Percentiles rank a stretch among this genome's conserved stretches.
Conservation (phyloP, 1,139 yeast genomes). For the Diutina ranongensis region DNA sequence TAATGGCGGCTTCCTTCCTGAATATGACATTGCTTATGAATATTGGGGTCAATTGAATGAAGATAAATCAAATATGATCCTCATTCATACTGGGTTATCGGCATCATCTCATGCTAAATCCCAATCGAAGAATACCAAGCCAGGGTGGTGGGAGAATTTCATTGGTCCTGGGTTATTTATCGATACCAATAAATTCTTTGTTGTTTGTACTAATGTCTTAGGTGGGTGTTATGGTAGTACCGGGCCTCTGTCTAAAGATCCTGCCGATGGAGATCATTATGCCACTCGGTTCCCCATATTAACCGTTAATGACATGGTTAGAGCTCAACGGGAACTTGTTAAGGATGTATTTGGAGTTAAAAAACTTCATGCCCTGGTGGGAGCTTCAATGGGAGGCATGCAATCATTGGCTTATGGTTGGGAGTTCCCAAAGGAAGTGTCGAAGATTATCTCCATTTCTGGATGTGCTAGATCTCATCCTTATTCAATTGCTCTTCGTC, state of each 20-base stretch:
- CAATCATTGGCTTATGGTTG: slow-evolving; percentile 82
- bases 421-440: slow-evolving; percentile 71
- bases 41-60: slow-evolving; percentile 64
- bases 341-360: slow-evolving; percentile 47
- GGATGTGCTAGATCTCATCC: slow-evolving; percentile 96
- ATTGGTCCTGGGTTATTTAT: slow-evolving; percentile 75
- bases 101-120: slow-evolving; percentile 95
- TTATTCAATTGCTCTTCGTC: slow-evolving; percentile 85
- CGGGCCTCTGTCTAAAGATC: slow-evolving; percentile 80
- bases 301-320: slow-evolving; percentile 80
- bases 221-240: slow-evolving; percentile 96
- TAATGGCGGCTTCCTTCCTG: slow-evolving; percentile 69
- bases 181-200: slow-evolving; percentile 72
- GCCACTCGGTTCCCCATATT: slow-evolving; percentile 84
- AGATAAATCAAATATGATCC: slow-evolving; percentile 55
- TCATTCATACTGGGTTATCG: slow-evolving; percentile 83
- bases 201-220: slow-evolving; percentile 79
- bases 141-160: slow-evolving; percentile 96
- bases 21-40: slow-evolving; percentile 76
- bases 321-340: slow-evolving; percentile 72
- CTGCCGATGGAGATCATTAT: slow-evolving; percentile 53
- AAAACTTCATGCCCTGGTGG: slow-evolving; percentile 69
- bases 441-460: slow-evolving; percentile 62
- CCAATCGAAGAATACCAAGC: slow-evolving; percentile 52
- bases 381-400: slow-evolving; percentile 97